Percentiles rank a stretch among this genome's conserved stretches.
phyloP scores from a whole-genome alignment of 169 alveolate species.

The Babesia bigemina region DNA sequence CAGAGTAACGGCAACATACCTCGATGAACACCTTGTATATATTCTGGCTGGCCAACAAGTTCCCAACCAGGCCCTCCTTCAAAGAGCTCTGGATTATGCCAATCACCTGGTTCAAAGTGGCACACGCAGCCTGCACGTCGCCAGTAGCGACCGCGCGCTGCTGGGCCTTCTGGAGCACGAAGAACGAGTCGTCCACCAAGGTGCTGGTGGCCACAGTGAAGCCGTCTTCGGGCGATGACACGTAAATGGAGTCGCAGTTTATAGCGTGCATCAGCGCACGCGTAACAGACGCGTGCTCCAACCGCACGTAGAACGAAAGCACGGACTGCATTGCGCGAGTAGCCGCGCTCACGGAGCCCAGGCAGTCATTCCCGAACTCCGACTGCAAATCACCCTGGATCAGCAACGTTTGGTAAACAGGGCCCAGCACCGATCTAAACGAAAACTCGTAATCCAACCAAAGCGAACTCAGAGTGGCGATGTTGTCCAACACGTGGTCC shows the following conservation, averaged over 20 bases:
- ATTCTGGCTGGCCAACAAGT: conserved; percentile 43
- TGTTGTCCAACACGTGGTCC: conserved; percentile 43
- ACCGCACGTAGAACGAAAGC: conserved; percentile 37
- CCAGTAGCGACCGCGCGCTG: conserved; percentile 68
- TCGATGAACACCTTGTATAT: conserved; percentile 43
- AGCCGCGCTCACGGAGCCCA: conserved; percentile 39
- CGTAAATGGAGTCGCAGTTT: conserved; percentile 38
- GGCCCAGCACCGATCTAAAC: conserved; percentile 26
- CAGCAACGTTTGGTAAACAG: conserved; percentile 38
- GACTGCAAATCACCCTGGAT: background rate
- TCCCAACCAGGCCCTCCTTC: conserved; percentile 36
- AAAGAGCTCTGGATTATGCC: conserved; percentile 35
- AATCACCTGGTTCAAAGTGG: conserved; percentile 58
- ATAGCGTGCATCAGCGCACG: conserved; percentile 45
- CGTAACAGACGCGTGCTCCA: conserved; percentile 46
- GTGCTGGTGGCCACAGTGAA: conserved; percentile 50
- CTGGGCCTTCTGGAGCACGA: conserved; percentile 64
- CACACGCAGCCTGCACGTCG: conserved; percentile 70
- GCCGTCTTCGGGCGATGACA: conserved; percentile 38
- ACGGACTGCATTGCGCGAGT: conserved; percentile 51
- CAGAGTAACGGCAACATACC: conserved; percentile 8
- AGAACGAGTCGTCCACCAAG: conserved; percentile 62
- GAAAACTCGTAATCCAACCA: conserved; percentile 56
- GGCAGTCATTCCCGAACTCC: conserved; percentile 27
- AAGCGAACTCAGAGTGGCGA: conserved; percentile 50